phyloP scores from a whole-genome alignment of 2,329 filamentous ascomycete genomes.

The Dryadomyces quercivorus region DNA sequence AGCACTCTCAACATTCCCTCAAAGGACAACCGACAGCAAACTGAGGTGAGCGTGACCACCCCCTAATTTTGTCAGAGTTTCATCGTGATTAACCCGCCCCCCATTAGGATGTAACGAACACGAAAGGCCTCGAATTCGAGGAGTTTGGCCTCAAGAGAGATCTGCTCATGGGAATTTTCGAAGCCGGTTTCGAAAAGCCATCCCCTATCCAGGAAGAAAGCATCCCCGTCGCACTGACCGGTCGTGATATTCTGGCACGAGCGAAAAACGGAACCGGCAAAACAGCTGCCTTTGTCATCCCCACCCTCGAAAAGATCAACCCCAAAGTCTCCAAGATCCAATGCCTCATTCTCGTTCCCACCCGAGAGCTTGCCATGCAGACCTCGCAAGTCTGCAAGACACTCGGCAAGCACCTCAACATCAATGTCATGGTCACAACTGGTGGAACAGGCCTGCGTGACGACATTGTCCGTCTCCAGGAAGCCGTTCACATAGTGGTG shows the following conservation, averaged over 20 bases:
- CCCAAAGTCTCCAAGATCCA: constrained; percentile 94
- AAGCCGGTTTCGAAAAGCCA: constrained; percentile 96
- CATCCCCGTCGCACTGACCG: constrained; percentile 90
- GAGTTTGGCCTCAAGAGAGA: constrained; percentile 92
- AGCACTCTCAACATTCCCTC: constrained; percentile 57
- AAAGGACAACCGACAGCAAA: constrained; percentile 69
- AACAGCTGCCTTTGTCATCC: constrained; percentile 95
- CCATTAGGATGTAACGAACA: constrained; percentile 84
- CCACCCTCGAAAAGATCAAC: constrained; percentile 89
- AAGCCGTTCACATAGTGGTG: constrained; percentile 93
- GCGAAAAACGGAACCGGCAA: constrained; percentile 99
- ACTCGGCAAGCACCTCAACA: constrained; percentile 86
- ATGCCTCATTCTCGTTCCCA: constrained; percentile 90
- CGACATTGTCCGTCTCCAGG: constrained; percentile 89
- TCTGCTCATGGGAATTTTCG: constrained; percentile 97
- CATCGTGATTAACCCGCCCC: no score
- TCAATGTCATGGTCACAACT: constrained; percentile 99
- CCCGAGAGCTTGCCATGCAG: constrained; percentile 91
- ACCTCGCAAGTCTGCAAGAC: constrained; percentile 99
- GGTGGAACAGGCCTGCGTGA: constrained; percentile 91
- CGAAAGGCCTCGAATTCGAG: constrained; percentile 95
- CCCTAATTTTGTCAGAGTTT: background rate
- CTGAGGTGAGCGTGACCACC: constrained; percentile 45
- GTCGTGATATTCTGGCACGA: constrained; percentile 86
- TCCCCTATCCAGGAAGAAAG: constrained; percentile 99